Percentiles rank a stretch among this genome's conserved stretches.
Evolutionary conservation across 805 yeast species (phyloP).

Genomic region (Dipodascopsis uninucleata): DNA sequence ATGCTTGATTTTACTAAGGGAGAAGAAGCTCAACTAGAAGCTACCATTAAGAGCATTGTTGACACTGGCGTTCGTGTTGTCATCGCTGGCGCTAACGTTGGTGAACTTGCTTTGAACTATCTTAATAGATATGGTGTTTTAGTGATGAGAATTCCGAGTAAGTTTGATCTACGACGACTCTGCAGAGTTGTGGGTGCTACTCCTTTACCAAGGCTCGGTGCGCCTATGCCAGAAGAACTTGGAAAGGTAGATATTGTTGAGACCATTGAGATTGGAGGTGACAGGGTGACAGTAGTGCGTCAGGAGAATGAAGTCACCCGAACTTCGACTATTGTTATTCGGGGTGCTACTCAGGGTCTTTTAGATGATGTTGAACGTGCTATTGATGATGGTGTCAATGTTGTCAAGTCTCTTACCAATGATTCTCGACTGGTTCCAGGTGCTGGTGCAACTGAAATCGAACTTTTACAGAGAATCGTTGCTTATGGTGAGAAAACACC

Average conservation of each 20-base stretch:
- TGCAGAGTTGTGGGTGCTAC: constrained; percentile 97
- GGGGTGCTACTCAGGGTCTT: constrained; percentile 95
- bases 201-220: constrained; percentile 88
- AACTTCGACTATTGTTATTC: constrained; percentile 86
- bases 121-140: constrained; percentile 80
- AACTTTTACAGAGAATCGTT: constrained; percentile 72
- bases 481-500: constrained; percentile 91
- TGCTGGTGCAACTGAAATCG: constrained; percentile 94
- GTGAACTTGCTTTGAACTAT: constrained; percentile 90
- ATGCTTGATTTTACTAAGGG: constrained; percentile 95
- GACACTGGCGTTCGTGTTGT: constrained; percentile 85
- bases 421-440: constrained; percentile 84
- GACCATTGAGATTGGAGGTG: constrained; percentile 94
- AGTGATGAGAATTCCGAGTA: constrained; percentile 85
- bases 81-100: constrained; percentile 90
- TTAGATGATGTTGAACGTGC: constrained; percentile 96
- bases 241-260: constrained; percentile 85
- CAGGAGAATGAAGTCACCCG: constrained; percentile 61
- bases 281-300: constrained; percentile 89
- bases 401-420: constrained; percentile 82
- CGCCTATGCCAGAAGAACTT: constrained; percentile 92
- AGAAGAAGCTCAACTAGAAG: constrained; percentile 90
- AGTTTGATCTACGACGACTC: constrained; percentile 88
- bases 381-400: constrained; percentile 92
- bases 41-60: constrained; percentile 72